A percentile compares a stretch with the other conserved stretches of the same genome.
Evolutionary conservation across 192 early-diverging fungal species (phyloP).

Genomic region (Backusella australiensis): DNA sequence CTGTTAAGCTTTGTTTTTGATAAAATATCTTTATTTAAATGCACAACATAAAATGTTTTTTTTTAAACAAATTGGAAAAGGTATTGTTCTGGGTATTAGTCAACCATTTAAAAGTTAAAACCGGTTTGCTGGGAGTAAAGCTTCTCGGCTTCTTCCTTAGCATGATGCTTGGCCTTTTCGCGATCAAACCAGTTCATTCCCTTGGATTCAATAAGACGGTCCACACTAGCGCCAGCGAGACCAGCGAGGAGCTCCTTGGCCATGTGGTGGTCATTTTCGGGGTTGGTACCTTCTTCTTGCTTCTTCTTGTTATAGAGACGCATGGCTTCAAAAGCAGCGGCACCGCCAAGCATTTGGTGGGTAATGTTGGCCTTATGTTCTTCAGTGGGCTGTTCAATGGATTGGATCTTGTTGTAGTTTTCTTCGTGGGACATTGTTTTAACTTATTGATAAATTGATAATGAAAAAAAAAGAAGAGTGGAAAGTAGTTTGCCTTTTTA

Average conservation of each 20-base stretch:
- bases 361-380: slow-evolving; percentile 23
- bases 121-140: slow-evolving; percentile 17
- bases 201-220: slow-evolving; percentile 39
- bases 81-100: not conserved
- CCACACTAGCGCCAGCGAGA: slow-evolving; percentile 43
- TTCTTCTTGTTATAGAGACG: slow-evolving; percentile 33
- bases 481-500: not conserved
- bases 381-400: slow-evolving; percentile 16
- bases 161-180: slow-evolving; percentile 35
- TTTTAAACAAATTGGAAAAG: not conserved
- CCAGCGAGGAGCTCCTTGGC: slow-evolving; percentile 48
- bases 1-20: not conserved
- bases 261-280: slow-evolving; percentile 21
- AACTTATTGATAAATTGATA: not conserved
- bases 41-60: not conserved
- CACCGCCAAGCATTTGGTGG: slow-evolving; percentile 43
- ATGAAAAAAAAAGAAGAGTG: not conserved
- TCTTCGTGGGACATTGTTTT: slow-evolving; percentile 19
- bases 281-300: not conserved
- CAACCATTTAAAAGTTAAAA: not conserved
- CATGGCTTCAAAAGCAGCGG: slow-evolving; percentile 55
- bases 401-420: slow-evolving; percentile 22
- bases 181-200: slow-evolving; percentile 42
- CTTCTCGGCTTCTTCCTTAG: slow-evolving; percentile 33
- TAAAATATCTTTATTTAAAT: not conserved